phyloP scores from a whole-genome alignment of 139 green algal genomes.

The Bryopsis sp. region DNA sequence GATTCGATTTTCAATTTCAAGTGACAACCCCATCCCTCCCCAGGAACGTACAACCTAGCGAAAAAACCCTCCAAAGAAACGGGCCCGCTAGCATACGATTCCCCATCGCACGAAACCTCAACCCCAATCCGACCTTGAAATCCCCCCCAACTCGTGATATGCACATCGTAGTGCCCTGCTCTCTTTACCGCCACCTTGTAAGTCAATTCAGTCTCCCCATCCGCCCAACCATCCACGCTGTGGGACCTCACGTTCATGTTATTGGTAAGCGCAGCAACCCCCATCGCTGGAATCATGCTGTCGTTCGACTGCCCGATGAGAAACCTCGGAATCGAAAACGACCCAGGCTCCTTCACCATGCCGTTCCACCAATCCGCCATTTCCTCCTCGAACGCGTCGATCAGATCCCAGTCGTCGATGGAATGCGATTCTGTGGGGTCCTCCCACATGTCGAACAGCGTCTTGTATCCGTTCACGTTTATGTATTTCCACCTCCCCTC shows the following conservation, averaged over 20 bases:
- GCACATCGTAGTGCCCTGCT: background rate
- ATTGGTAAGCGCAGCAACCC: background rate
- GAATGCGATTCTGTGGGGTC: slow-evolving; percentile 1
- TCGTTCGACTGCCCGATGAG: background rate
- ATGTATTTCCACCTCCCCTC: background rate
- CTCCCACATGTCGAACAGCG: background rate
- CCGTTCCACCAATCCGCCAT: background rate
- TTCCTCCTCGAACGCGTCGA: background rate
- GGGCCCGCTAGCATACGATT: background rate
- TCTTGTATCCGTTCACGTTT: background rate
- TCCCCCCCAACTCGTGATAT: background rate
- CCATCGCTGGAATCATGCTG: background rate
- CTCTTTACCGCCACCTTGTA: background rate
- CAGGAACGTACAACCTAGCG: background rate
- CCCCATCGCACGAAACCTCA: background rate
- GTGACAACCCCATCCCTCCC: background rate
- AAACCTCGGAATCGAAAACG: background rate
- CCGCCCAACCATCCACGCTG: background rate
- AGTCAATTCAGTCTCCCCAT: background rate
- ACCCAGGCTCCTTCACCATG: background rate
- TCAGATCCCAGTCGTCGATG: background rate
- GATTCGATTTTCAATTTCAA: background rate
- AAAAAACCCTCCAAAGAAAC: background rate
- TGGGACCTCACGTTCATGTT: background rate
- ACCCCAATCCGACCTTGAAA: background rate